phyloP scores from a whole-genome alignment of 2,329 filamentous ascomycete species.

The Aspergillus neoniger region DNA sequence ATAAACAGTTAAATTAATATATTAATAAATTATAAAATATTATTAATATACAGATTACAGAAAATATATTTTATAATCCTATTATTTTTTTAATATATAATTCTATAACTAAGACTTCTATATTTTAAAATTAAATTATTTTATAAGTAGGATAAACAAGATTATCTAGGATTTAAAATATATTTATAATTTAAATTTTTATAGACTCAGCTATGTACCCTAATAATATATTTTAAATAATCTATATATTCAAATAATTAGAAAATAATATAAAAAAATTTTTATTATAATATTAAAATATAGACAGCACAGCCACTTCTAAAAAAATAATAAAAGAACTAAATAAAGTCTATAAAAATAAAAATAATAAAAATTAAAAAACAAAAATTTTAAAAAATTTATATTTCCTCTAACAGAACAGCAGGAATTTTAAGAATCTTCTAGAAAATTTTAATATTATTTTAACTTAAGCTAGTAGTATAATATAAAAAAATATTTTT shows the following conservation, averaged over 20 bases:
- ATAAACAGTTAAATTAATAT: no score
- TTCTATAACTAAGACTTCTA: not conserved
- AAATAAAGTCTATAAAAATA: not conserved
- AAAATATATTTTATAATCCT: no score
- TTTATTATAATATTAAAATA: not conserved
- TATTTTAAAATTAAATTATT: not conserved
- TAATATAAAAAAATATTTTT: not conserved
- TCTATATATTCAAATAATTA: not conserved
- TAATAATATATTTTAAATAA: not conserved
- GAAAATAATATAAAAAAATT: not conserved
- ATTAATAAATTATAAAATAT: no score
- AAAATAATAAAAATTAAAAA: not conserved
- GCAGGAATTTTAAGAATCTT: not conserved
- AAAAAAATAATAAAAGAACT: not conserved
- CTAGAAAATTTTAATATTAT: not conserved
- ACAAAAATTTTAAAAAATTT: not conserved
- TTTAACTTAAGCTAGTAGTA: not conserved
- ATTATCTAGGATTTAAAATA: no score
- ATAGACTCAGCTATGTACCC: not conserved
- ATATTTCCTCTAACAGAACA: no score
- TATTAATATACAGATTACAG: no score
- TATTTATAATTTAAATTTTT: no score
- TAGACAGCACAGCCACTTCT: not conserved
- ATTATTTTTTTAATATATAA: no score
- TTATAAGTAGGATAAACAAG: not conserved